Conservation (phyloP, 176 grass and related monocot genomes). For the Oryza brachyantha region DNA sequence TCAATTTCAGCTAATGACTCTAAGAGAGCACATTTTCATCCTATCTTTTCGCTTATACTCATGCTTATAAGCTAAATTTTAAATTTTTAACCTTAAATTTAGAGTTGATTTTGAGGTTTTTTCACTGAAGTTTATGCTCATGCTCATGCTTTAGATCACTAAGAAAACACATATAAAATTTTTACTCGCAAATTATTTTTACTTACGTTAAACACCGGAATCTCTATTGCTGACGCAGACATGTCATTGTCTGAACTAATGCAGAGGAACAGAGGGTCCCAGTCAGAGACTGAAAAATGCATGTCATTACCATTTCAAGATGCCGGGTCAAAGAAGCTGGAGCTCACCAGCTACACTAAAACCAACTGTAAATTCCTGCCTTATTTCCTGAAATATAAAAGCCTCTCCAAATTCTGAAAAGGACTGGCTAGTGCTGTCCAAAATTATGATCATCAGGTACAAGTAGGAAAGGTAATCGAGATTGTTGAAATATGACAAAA, state of each 20-base stretch:
- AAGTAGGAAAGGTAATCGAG: slow-evolving; percentile 23
- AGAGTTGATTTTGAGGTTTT: no score
- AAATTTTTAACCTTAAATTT: no score
- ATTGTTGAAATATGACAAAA: background rate
- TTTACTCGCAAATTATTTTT: no score
- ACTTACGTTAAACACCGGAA: no score
- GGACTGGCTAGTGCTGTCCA: background rate
- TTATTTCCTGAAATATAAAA: background rate
- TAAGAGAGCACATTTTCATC: background rate
- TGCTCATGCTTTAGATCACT: no score
- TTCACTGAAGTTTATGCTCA: no score
- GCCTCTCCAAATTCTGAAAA: background rate
- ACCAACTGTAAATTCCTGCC: background rate
- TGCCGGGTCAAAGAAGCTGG: slow-evolving; percentile 30
- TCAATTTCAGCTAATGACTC: background rate
- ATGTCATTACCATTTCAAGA: background rate
- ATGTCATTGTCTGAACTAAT: background rate
- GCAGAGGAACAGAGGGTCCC: background rate
- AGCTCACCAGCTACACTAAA: background rate
- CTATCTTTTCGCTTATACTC: no score
- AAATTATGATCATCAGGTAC: slow-evolving; percentile 1
- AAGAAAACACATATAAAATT: no score
- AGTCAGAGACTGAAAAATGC: background rate
- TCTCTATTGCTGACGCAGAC: background rate
- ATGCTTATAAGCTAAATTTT: no score